Conservation (phyloP, 1,139 yeast species). For the Meyerozyma carpophila region DNA sequence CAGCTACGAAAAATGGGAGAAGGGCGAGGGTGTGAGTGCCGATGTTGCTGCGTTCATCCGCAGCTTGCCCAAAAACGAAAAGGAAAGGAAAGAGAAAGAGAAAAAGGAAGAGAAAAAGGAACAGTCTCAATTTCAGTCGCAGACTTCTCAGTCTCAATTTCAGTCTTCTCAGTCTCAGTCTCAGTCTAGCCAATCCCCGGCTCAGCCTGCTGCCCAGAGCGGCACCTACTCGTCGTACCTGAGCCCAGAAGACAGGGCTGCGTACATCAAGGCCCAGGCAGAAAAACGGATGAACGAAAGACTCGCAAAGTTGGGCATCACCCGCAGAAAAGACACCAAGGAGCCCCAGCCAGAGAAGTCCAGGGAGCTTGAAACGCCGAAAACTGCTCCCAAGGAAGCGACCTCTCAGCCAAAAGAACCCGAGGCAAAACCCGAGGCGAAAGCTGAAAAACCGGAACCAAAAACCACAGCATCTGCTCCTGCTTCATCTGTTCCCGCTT, state of each 20-base stretch:
- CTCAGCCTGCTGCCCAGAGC: background rate
- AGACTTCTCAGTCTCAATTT: background rate
- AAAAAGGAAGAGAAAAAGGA: too few relatives aligned
- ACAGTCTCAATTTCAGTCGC: background rate
- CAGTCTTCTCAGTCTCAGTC: conserved; percentile 2
- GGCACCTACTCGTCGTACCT: conserved; percentile 13
- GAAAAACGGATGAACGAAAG: conserved; percentile 85
- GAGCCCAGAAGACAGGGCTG: conserved; percentile 66
- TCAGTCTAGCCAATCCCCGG: background rate
- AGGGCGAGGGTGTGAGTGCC: conserved; percentile 68
- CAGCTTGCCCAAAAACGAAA: conserved; percentile 24
- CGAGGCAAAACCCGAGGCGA: conserved; percentile 9
- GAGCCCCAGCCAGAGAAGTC: background rate
- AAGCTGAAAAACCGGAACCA: background rate
- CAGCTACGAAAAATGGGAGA: conserved; percentile 75
- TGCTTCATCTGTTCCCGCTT: background rate
- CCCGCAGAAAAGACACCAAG: conserved; percentile 22
- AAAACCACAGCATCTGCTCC: conserved; percentile 2
- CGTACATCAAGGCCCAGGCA: conserved; percentile 86
- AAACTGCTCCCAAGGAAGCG: background rate
- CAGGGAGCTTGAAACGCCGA: background rate
- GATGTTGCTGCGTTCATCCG: conserved; percentile 62
- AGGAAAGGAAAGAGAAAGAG: too few relatives aligned
- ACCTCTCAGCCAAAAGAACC: conserved; percentile 7
- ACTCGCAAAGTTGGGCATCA: conserved; percentile 78